Percentiles rank a stretch among this genome's conserved stretches.
Evolutionary conservation across 768 basidiomycete genomes (phyloP).

Genomic region (Leucosporidium scottii): DNA sequence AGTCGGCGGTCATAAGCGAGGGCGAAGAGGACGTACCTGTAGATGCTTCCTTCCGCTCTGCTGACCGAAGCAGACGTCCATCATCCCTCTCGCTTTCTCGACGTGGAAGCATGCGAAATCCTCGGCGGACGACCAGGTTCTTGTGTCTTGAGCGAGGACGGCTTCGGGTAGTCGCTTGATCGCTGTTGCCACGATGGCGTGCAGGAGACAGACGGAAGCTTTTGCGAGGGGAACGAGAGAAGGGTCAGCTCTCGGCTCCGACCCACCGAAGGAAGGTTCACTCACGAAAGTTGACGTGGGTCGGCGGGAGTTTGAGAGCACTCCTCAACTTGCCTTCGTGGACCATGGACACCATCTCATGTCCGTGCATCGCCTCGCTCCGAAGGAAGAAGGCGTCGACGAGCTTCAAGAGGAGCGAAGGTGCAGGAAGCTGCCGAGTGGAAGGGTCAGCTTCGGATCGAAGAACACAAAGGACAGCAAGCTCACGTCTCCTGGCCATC

Average conservation of each 20-base stretch:
- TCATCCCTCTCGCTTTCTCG: conserved; percentile 10
- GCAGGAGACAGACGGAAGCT: conserved; percentile 29
- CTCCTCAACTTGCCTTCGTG: conserved; percentile 12
- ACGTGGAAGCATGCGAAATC: conserved; percentile 28
- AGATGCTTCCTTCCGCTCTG: not conserved
- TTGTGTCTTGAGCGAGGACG: conserved; percentile 20
- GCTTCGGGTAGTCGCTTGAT: conserved; percentile 15
- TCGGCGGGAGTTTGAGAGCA: too few species aligned
- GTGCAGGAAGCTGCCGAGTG: conserved; percentile 12
- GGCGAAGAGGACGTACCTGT: not conserved
- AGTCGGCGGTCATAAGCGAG: conserved; percentile 16
- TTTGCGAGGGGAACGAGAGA: conserved; percentile 28
- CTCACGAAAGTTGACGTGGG: not conserved
- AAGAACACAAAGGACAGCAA: too few species aligned
- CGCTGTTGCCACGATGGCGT: conserved; percentile 31
- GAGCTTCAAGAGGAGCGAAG: conserved; percentile 24
- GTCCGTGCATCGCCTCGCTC: conserved; percentile 8
- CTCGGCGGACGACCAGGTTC: not conserved
- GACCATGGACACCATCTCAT: conserved; percentile 12
- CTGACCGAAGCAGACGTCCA: not conserved
- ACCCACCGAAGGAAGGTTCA: too few species aligned
- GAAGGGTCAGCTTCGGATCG: too few species aligned
- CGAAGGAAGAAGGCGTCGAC: conserved; percentile 32
- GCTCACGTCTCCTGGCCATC: conserved; percentile 31
- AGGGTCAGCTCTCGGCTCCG: too few species aligned